phyloP scores from a whole-genome alignment of 345 rosid species.

The Eucalyptus pumila region DNA sequence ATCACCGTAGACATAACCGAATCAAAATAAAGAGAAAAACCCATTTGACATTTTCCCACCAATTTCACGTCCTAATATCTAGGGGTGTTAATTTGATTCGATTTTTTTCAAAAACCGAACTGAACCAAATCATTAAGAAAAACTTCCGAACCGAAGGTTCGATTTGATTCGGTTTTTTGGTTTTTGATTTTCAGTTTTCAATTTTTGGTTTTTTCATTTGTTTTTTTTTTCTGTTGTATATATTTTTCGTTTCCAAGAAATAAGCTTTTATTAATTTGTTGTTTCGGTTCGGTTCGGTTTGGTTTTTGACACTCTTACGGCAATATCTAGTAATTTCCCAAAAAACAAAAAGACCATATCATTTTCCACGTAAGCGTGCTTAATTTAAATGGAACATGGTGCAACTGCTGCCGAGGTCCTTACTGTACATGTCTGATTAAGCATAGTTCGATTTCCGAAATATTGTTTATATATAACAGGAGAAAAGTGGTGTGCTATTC shows the following conservation, averaged over 20 bases:
- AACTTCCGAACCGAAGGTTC: too few relatives aligned
- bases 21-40: background rate
- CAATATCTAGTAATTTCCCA: background rate
- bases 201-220: too few relatives aligned
- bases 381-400: background rate
- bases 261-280: rapidly evolving
- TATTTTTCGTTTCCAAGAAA: rapidly evolving
- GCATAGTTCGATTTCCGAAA: background rate
- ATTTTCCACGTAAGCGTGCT: background rate
- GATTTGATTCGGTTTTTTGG: too few relatives aligned
- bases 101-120: too few relatives aligned
- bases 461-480: background rate
- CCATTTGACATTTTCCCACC: background rate
- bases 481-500: background rate
- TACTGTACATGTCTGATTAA: background rate
- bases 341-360: background rate
- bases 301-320: too few relatives aligned
- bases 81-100: too few relatives aligned
- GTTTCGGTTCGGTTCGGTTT: rapidly evolving
- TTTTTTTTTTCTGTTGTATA: too few relatives aligned
- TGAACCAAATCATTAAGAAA: rapidly evolving
- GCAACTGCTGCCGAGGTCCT: background rate
- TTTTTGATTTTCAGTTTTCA: rapidly evolving
- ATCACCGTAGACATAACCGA: background rate
- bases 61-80: background rate